Evolutionary conservation across 371 early-diverging fungal species (phyloP), one percentile per base, ranked within the genome.

Genomic region (Circinella umbellata): DNA sequence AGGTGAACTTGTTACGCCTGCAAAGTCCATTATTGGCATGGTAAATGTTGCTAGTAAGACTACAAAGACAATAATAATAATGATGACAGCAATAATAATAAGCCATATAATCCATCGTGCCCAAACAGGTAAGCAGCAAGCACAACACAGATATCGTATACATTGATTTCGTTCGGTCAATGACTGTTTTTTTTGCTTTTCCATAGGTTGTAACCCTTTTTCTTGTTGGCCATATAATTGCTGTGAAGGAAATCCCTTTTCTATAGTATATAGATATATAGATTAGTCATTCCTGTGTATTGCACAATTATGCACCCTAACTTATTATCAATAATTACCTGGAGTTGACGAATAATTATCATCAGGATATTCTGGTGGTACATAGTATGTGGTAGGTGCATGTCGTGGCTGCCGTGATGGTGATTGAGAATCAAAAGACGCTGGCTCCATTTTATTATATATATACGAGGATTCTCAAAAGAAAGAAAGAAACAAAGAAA

Each of bases 41-140:
- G 60, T 70, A 55, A 79, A 76, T 6, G 68, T 76, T n/a, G 68
- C 73, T 11, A 73, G 38, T n/a, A 79, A 20, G 4, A 66, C 67
- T 14, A 69, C 72, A 47, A 78, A 60, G 0, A 72, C 69, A 18
- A 73, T 76, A 4, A 76, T 67, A 20, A 73, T 57, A n/a, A 73
- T 74, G 47, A 76, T 69, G 48, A 78, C 63, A 42, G 67, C 68
- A 42, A 74, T 62, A 14, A 79, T 48, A 61, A 76, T 68, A 20
- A 74, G 69, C 76, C 79, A 79, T 7, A 71, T 5, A 36, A 74
- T 62, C 36, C 53, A 69, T 5, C 72, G 57, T 38, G 72, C 70
- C 74, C 79, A 79, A 10, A 66, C 49, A 11, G 79, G 79, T 17
- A 70, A 61, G 18, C 76, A 76, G 39, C 74, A 73, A 1, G 72